Conservation (phyloP, 352 stramenopile genomes). For the Pythium inflatum region DNA sequence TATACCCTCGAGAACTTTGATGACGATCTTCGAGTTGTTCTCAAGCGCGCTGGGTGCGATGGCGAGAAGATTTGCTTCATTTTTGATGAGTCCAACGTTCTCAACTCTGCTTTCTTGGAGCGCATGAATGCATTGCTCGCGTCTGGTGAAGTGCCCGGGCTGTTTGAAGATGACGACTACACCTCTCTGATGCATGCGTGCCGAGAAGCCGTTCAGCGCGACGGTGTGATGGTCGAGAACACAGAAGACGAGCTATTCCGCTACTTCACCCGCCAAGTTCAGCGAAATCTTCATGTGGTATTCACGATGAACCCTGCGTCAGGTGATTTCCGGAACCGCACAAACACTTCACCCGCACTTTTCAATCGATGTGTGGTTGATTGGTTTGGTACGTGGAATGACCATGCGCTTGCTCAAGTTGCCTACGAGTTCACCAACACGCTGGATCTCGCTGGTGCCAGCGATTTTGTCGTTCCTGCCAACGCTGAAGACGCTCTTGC, state of each 20-base stretch:
- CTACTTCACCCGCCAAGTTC: slow-evolving; percentile 98
- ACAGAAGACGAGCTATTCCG: slow-evolving; percentile 95
- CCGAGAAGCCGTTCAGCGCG: slow-evolving; percentile 93
- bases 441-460: slow-evolving; percentile 93
- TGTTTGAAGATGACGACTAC: slow-evolving; percentile 99
- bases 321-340: slow-evolving; percentile 96
- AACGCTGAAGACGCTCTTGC: slow-evolving; percentile 57
- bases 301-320: slow-evolving; percentile 99
- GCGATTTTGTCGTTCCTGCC: slow-evolving; percentile 59
- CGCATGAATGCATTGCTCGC: slow-evolving; percentile 99
- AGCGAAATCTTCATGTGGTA: slow-evolving; percentile 99
- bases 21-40: slow-evolving; percentile 97
- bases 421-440: slow-evolving; percentile 97
- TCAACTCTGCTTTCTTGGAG: slow-evolving; percentile 99
- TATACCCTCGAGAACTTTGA: slow-evolving; percentile 99
- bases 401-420: slow-evolving; percentile 98
- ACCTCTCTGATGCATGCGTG: slow-evolving; percentile 96
- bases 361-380: slow-evolving; percentile 99
- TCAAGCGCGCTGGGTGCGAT: slow-evolving; percentile 97
- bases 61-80: slow-evolving; percentile 99
- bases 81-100: slow-evolving; percentile 99
- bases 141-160: slow-evolving; percentile 98
- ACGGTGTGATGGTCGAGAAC: slow-evolving; percentile 90
- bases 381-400: slow-evolving; percentile 99
- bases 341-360: slow-evolving; percentile 98